These are phyloP conservation scores for Amanita phalloides DNA, from an alignment of 768 basidiomycete genomes.

Conservation along the genomic window DNA sequence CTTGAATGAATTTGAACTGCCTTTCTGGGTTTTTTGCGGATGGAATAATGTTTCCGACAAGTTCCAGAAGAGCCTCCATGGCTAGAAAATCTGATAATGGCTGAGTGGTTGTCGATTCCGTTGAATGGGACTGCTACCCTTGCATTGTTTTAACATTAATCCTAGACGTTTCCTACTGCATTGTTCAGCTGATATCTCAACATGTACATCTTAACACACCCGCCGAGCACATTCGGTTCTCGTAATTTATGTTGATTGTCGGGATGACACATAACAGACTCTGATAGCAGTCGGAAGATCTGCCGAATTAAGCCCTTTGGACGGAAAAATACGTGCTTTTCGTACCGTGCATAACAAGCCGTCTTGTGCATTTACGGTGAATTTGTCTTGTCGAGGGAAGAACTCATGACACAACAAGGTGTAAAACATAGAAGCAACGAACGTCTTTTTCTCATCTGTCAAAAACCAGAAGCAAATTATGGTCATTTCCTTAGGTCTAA, in stretches of 20 bases:
- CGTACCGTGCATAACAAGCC: slow-evolving; percentile 6
- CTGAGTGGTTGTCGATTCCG: background rate
- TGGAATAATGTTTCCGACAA: slow-evolving; percentile 48
- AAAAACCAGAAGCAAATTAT: slow-evolving; percentile 15
- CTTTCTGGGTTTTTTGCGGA: slow-evolving; percentile 22
- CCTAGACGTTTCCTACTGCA: slow-evolving; percentile 34
- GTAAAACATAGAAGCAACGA: slow-evolving; percentile 12
- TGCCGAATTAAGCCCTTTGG: slow-evolving; percentile 18
- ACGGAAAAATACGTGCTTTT: background rate
- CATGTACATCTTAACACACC: slow-evolving; percentile 22
- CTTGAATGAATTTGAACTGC: slow-evolving; percentile 36
- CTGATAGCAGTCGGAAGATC: slow-evolving; percentile 45
- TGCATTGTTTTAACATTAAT: slow-evolving; percentile 31
- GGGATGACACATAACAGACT: slow-evolving; percentile 28
- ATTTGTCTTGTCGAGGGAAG: slow-evolving; percentile 1
- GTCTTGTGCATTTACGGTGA: slow-evolving; percentile 3
- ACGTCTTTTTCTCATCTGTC: slow-evolving; percentile 22
- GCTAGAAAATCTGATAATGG: slow-evolving; percentile 34
- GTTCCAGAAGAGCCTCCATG: slow-evolving; percentile 43
- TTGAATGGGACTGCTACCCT: slow-evolving; percentile 22
- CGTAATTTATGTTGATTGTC: slow-evolving; percentile 38
- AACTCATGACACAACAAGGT: slow-evolving; percentile 18
- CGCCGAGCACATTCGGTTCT: slow-evolving; percentile 31
- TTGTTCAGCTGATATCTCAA: background rate
- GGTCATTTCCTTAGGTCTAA: slow-evolving; percentile 11